Percentiles rank a stretch among this genome's conserved stretches.
phyloP scores from a whole-genome alignment of 306 rosid genomes.

The Sechiopsis laciniata region DNA sequence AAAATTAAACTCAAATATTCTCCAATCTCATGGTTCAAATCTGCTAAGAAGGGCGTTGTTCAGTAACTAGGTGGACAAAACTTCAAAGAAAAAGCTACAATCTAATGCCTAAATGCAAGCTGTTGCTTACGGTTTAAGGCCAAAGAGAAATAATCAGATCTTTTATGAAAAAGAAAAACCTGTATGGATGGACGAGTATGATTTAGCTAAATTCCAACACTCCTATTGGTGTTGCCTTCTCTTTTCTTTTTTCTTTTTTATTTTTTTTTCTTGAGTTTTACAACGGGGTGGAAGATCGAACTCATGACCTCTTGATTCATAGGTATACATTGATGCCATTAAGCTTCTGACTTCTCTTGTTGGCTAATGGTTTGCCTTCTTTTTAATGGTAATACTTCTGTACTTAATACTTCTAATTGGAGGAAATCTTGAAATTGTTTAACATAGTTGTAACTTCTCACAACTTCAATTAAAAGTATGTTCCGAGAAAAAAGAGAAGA shows the following conservation, averaged over 20 bases:
- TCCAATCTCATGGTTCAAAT: not conserved
- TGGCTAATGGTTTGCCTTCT: not conserved
- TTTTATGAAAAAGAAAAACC: not conserved
- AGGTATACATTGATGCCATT: no score
- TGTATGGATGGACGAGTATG: not conserved
- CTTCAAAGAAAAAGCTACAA: not conserved
- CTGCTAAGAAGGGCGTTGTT: not conserved
- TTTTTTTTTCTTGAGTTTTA: no score
- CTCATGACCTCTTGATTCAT: no score
- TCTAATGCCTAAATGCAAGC: not conserved
- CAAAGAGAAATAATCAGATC: not conserved
- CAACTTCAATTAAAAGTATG: not conserved
- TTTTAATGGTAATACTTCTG: not conserved
- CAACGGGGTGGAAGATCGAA: no score
- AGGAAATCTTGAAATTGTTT: not conserved
- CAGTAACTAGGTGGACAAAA: not conserved
- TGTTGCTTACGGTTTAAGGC: not conserved
- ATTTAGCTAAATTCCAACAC: not conserved
- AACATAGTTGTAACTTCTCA: not conserved
- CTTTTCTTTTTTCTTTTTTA: no score
- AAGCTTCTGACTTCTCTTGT: no score
- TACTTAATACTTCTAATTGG: not conserved
- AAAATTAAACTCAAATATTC: not conserved
- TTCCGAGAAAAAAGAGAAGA: conserved; percentile 4
- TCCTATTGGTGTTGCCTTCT: not conserved